phyloP scores from a whole-genome alignment of 1,139 yeast species.

The Groenewaldozyma auringiensis region DNA sequence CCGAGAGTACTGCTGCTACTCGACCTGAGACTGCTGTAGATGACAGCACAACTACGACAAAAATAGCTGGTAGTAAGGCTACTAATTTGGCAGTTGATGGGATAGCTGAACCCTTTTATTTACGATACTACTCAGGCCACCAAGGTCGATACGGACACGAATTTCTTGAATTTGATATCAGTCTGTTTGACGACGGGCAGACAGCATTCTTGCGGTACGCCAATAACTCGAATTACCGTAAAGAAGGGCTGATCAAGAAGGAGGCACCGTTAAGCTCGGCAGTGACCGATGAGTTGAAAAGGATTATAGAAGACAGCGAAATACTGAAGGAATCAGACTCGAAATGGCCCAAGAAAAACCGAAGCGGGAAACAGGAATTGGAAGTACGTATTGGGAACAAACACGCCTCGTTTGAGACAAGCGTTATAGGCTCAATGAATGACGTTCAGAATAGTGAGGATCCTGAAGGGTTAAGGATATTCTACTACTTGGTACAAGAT shows the following conservation, averaged over 20 bases:
- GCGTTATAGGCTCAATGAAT: slow-evolving; percentile 36
- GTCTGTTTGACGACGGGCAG: slow-evolving; percentile 29
- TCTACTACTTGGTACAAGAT: slow-evolving; percentile 40
- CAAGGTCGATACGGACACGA: slow-evolving; percentile 42
- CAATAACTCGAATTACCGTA: slow-evolving; percentile 40
- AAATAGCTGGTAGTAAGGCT: not conserved
- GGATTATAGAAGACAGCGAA: slow-evolving; percentile 35
- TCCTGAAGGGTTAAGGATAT: slow-evolving; percentile 39
- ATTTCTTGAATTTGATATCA: slow-evolving; percentile 39
- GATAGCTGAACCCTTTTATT: slow-evolving; percentile 29
- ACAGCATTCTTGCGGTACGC: slow-evolving; percentile 37
- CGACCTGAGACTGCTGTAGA: not conserved
- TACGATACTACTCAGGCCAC: slow-evolving; percentile 39
- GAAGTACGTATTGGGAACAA: slow-evolving; percentile 36
- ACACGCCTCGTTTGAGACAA: slow-evolving; percentile 35
- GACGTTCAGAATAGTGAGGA: slow-evolving; percentile 37
- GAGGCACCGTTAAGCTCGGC: slow-evolving; percentile 34
- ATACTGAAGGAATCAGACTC: slow-evolving; percentile 36
- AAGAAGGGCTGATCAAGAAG: slow-evolving; percentile 38
- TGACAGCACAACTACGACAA: not conserved
- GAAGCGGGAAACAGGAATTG: slow-evolving; percentile 41
- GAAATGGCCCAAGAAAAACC: slow-evolving; percentile 37
- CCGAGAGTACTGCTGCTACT: not conserved
- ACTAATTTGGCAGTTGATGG: not conserved
- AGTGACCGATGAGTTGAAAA: slow-evolving; percentile 32